A percentile compares a stretch with the other conserved stretches of the same genome.
These are phyloP conservation scores for Trichoderma arundinaceum DNA, from an alignment of 2,329 filamentous ascomycete genomes.

Conservation along the genomic window DNA sequence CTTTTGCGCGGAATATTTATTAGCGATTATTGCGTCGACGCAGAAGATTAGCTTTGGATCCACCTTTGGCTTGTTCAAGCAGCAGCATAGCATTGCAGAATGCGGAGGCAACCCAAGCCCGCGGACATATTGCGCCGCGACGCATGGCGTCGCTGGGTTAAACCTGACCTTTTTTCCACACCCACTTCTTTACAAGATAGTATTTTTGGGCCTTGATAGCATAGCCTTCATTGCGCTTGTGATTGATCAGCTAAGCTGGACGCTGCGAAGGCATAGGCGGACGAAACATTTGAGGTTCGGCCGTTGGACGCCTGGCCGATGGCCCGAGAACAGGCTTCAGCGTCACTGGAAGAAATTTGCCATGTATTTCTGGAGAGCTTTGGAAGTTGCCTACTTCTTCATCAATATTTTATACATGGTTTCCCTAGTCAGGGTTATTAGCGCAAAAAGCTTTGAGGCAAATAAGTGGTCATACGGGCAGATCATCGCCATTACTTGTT, in stretches of 20 bases:
- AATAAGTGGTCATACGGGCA: slow-evolving; percentile 48
- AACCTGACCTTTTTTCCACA: slow-evolving; percentile 47
- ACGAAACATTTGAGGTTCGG: slow-evolving; percentile 43
- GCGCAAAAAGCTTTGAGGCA: slow-evolving; percentile 44
- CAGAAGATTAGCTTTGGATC: slow-evolving; percentile 46
- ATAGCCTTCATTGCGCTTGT: slow-evolving; percentile 45
- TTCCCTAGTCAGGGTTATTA: slow-evolving; percentile 46
- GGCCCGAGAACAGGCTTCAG: slow-evolving; percentile 41
- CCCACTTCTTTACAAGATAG: slow-evolving; percentile 47
- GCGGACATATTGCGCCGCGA: slow-evolving; percentile 47
- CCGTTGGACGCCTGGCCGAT: slow-evolving; percentile 42
- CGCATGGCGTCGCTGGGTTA: slow-evolving; percentile 44
- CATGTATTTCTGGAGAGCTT: slow-evolving; percentile 44
- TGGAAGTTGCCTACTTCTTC: slow-evolving; percentile 47
- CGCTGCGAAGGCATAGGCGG: slow-evolving; percentile 44
- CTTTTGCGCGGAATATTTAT: slow-evolving; percentile 48
- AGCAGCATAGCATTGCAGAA: slow-evolving; percentile 41
- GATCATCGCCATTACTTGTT: slow-evolving; percentile 49
- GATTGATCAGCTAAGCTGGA: slow-evolving; percentile 47
- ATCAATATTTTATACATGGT: slow-evolving; percentile 49
- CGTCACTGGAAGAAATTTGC: slow-evolving; percentile 41
- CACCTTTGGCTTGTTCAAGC: slow-evolving; percentile 45
- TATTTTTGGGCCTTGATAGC: slow-evolving; percentile 46
- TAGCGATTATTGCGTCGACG: slow-evolving; percentile 47
- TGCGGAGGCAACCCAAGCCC: slow-evolving; percentile 49